Evolutionary conservation across 345 rosid species (phyloP).

Genomic region (Nasturtium officinale): DNA sequence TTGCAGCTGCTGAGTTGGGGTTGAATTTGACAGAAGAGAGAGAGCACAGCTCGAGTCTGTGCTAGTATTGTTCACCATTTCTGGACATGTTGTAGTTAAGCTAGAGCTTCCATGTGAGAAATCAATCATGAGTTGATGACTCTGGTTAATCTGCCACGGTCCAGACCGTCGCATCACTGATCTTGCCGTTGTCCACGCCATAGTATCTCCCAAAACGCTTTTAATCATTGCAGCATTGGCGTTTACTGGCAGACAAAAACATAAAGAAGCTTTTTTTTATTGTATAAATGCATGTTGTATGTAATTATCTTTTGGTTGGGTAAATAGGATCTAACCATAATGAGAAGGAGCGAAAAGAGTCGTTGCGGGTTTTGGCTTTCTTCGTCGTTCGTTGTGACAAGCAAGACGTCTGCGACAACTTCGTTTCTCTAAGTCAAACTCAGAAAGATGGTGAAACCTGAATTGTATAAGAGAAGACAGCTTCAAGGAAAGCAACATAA

Average conservation of each 20-base stretch:
- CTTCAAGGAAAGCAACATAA: constrained; percentile 32
- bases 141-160: constrained; percentile 36
- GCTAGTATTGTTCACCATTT: constrained; percentile 53
- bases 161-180: constrained; percentile 28
- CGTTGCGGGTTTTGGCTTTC: constrained; percentile 68
- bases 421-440: constrained; percentile 83
- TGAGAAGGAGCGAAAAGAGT: constrained; percentile 53
- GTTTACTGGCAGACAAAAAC: constrained; percentile 17
- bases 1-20: constrained; percentile 50
- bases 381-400: constrained; percentile 84
- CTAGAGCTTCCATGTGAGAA: constrained; percentile 54
- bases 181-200: constrained; percentile 47
- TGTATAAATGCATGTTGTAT: neutral
- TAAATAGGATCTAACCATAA: constrained; percentile 49
- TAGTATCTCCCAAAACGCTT: constrained; percentile 30
- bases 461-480: constrained; percentile 29
- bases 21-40: constrained; percentile 94
- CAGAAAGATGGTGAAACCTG: constrained; percentile 91
- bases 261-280: neutral
- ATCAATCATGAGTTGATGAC: constrained; percentile 48
- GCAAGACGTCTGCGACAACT: constrained; percentile 92
- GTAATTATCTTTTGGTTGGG: too few relatives aligned
- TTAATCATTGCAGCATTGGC: constrained; percentile 20
- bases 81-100: constrained; percentile 44
- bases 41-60: constrained; percentile 90